phyloP scores from a whole-genome alignment of 83 land plant genomes.

The Thuja plicata region DNA sequence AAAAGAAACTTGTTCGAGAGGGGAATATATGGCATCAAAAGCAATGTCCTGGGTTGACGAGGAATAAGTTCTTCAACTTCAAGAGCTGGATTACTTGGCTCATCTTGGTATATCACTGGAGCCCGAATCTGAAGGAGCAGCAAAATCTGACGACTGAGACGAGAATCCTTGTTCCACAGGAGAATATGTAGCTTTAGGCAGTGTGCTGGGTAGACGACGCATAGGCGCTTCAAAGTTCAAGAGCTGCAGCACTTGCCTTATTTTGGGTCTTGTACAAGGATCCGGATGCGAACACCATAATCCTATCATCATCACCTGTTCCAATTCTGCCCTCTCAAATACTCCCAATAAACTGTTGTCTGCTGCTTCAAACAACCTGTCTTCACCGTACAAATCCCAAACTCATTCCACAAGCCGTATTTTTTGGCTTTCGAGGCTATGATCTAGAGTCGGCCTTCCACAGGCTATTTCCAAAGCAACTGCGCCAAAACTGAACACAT shows the following conservation, averaged over 20 bases:
- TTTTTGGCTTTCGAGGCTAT: neutral
- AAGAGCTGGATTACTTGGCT: no score
- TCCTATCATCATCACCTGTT: slow-evolving; percentile 26
- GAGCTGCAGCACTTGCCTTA: neutral
- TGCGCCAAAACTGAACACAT: slow-evolving; percentile 28
- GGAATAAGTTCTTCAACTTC: neutral
- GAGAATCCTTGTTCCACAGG: neutral
- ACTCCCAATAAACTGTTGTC: slow-evolving; percentile 13
- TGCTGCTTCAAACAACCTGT: slow-evolving; percentile 22
- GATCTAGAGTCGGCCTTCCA: slow-evolving; percentile 7
- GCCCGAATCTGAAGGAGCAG: no score
- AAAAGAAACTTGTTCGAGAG: neutral
- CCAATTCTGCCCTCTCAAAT: slow-evolving; percentile 28
- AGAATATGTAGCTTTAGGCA: neutral
- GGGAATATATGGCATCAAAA: neutral
- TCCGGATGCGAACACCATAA: slow-evolving; percentile 32
- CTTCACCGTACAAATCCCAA: slow-evolving; percentile 26
- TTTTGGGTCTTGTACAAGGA: slow-evolving; percentile 12
- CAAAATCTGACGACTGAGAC: neutral
- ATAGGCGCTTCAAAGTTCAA: neutral
- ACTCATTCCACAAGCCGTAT: slow-evolving; percentile 33
- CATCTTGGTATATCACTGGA: no score
- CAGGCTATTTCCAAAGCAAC: slow-evolving; percentile 20
- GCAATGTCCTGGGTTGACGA: neutral
- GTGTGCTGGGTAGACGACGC: neutral